Evolutionary conservation across 1,284 basidiomycete genomes (phyloP).

Genomic region (Ganoderma resinaceum): DNA sequence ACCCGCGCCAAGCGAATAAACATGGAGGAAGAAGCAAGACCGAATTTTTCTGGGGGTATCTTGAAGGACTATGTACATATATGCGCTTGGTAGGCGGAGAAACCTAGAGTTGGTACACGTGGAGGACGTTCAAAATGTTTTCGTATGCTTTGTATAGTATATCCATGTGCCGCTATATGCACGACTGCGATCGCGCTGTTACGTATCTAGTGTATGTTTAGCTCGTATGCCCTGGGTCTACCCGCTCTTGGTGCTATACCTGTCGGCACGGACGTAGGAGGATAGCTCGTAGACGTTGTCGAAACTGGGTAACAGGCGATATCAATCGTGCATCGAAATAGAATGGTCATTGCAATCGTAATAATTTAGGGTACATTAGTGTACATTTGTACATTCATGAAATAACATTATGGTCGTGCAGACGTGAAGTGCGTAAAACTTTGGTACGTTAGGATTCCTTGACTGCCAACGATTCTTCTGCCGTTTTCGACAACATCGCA

Average conservation of each 20-base stretch:
- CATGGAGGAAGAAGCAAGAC: not conserved
- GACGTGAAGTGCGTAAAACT: not conserved
- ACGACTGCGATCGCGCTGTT: not conserved
- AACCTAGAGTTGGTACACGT: not conserved
- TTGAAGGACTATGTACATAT: not conserved
- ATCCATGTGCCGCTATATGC: not conserved
- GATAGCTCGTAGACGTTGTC: not conserved
- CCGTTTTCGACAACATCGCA: not conserved
- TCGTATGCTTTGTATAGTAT: not conserved
- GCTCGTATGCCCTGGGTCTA: not conserved
- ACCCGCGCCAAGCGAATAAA: constrained; percentile 13
- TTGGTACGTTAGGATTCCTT: not conserved
- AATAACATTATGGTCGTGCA: not conserved
- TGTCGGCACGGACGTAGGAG: not conserved
- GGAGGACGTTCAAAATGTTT: not conserved
- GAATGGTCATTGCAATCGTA: not conserved
- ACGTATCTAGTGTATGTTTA: constrained; percentile 3
- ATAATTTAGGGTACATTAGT: not conserved
- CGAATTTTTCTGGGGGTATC: not conserved
- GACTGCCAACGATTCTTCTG: not conserved
- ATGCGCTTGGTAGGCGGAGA: not conserved
- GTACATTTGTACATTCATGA: not conserved
- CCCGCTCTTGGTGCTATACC: not conserved
- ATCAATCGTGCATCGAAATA: not conserved
- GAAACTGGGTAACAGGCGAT: not conserved